Base-by-base conservation (phyloP, 202 grass and related monocot species). In the Elaeis oleifera region DNA sequence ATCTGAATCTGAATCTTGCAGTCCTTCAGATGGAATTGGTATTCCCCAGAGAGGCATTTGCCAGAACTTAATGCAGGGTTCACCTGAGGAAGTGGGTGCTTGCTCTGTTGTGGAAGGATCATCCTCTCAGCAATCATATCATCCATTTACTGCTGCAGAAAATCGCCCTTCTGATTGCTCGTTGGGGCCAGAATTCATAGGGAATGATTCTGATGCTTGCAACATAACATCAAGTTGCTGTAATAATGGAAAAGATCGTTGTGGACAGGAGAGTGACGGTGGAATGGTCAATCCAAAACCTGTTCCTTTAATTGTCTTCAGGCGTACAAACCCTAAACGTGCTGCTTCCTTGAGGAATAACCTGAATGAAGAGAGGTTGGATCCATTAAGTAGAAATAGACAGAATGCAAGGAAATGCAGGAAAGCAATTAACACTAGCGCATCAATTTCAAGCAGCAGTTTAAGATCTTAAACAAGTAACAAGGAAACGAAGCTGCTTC, bases 321-420 rank as follows among this genome's bases (percentile, higher is more conserved):
- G 78, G 18, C 80, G 89, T 26, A 99, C 79, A 64, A 94, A 99
- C 77, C 95, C 95, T 58, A 89, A 74, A 80, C 84, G 80, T 71
- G 83, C 83, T 17, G 95, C 85, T 61, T 84, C 95, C 31, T 75
- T 69, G 18, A 74, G 77, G 67, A 85, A 60, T 68, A 23, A 56
- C 23, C 68, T 74, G 19, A 23, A 25, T 53, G 54, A 62, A 80
- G 78, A 66, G 49, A 89, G 80, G 64, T 74, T 68, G 54, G 73
- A 86, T 78, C 68, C 71, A 62, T 65, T 82, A 65, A 78, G 53
- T 49, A 78, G 78, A 80, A 67, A 52, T 81, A 80, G 62, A 54
- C 79, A 72, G 50, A 28, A 56, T 23, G 52, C 55, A 70, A 57
- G 75, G 74, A 94, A 72, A 78, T 60, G 59, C 67, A 87, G 76